These are phyloP conservation scores for Fusarium falciforme DNA, from an alignment of 2,329 filamentous ascomycete species.

Conservation along the genomic window DNA sequence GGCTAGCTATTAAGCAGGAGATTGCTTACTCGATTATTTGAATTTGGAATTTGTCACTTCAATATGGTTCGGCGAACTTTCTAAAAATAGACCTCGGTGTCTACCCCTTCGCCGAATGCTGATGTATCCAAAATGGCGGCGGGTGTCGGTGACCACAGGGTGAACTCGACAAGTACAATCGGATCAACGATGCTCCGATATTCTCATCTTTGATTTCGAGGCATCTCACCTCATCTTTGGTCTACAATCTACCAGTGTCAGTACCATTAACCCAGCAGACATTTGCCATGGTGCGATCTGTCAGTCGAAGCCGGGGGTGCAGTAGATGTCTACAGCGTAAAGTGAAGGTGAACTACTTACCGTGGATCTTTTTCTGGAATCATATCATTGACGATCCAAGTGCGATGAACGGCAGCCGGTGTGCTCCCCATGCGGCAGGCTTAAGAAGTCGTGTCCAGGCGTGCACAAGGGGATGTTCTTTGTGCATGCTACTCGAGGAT, in stretches of 20 bases:
- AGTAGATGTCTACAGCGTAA: not conserved
- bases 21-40: not conserved
- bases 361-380: not conserved
- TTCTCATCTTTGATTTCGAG: not conserved
- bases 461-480: not conserved
- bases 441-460: not conserved
- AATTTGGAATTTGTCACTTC: not conserved
- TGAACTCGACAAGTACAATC: not conserved
- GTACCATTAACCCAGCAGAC: too few species aligned
- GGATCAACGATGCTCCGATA: not conserved
- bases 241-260: not conserved
- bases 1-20: not conserved
- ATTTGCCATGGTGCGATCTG: not conserved
- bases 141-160: not conserved
- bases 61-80: not conserved
- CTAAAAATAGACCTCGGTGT: not conserved
- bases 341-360: not conserved
- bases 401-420: not conserved
- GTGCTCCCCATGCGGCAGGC: not conserved
- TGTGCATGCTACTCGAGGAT: not conserved
- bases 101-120: not conserved
- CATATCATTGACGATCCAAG: not conserved
- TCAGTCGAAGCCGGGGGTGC: not conserved
- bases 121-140: not conserved
- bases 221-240: not conserved